phyloP scores from a whole-genome alignment of 2,329 filamentous ascomycete genomes.

The Aspergillus arachidicola region DNA sequence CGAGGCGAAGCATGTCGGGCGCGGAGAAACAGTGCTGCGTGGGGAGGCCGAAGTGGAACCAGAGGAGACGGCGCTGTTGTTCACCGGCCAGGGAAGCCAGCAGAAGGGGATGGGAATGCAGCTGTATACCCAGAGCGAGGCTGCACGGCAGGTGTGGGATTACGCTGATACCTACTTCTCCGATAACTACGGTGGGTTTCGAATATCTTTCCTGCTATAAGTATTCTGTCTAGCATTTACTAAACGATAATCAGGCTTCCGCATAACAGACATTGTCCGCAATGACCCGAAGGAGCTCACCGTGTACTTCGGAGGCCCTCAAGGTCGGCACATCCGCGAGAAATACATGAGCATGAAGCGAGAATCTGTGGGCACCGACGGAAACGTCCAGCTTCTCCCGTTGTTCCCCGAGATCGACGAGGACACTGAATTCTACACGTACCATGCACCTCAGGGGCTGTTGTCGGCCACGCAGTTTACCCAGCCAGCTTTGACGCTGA shows the following conservation, averaged over 20 bases:
- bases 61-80: slow-evolving; percentile 93
- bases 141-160: slow-evolving; percentile 99
- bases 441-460: slow-evolving; percentile 89
- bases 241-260: slow-evolving; percentile 34
- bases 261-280: slow-evolving; percentile 78
- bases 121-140: slow-evolving; percentile 86
- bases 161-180: slow-evolving; percentile 96
- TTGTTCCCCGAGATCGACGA: slow-evolving; percentile 99
- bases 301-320: slow-evolving; percentile 94
- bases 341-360: slow-evolving; percentile 99
- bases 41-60: slow-evolving; percentile 98
- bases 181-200: slow-evolving; percentile 95
- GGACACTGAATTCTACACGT: slow-evolving; percentile 92
- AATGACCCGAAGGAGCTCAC: slow-evolving; percentile 99
- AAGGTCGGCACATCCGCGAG: slow-evolving; percentile 94
- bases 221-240: slow-evolving; percentile 37
- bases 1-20: slow-evolving; percentile 92
- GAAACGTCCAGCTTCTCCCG: slow-evolving; percentile 94
- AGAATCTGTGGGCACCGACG: slow-evolving; percentile 92
- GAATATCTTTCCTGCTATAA: not conserved
- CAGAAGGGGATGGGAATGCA: slow-evolving; percentile 99
- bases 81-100: slow-evolving; percentile 96
- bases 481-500: slow-evolving; percentile 92
- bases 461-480: slow-evolving; percentile 98
- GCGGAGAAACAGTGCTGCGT: slow-evolving; percentile 91